Percentiles rank a stretch among this genome's conserved stretches.
Evolutionary conservation across 371 early-diverging fungal species (phyloP).

Genomic region (Batrachochytrium dendrobatidis): DNA sequence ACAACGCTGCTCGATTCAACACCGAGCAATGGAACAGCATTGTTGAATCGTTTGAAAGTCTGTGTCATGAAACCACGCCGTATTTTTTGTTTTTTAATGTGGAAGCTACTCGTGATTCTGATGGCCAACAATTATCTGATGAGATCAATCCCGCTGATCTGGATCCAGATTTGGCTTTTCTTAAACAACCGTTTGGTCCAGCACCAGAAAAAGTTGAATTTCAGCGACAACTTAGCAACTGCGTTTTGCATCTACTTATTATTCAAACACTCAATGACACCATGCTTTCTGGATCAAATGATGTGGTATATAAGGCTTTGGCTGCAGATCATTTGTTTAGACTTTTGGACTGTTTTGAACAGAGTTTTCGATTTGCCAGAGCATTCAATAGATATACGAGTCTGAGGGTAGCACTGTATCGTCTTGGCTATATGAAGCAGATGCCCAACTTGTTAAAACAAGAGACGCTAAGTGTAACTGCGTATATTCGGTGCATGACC

Average conservation of each 20-base stretch:
- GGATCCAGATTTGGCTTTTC: not conserved
- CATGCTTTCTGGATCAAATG: slow-evolving; percentile 24
- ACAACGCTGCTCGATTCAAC: slow-evolving; percentile 64
- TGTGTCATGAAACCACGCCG: slow-evolving; percentile 78
- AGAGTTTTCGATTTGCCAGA: slow-evolving; percentile 75
- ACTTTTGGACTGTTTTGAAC: slow-evolving; percentile 71
- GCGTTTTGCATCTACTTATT: slow-evolving; percentile 67
- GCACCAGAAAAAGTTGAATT: slow-evolving; percentile 55
- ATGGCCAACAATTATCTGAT: slow-evolving; percentile 2
- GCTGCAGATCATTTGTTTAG: slow-evolving; percentile 52
- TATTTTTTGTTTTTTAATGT: slow-evolving; percentile 61
- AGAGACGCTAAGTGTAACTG: slow-evolving; percentile 53
- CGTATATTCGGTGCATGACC: slow-evolving; percentile 34
- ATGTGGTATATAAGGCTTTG: slow-evolving; percentile 52
- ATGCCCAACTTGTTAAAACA: slow-evolving; percentile 84
- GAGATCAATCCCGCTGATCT: not conserved
- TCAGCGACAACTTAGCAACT: slow-evolving; percentile 68
- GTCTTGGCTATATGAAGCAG: slow-evolving; percentile 80
- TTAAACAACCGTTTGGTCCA: slow-evolving; percentile 14
- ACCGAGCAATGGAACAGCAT: slow-evolving; percentile 62
- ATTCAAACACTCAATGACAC: slow-evolving; percentile 72
- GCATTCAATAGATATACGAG: slow-evolving; percentile 73
- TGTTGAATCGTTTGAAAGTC: slow-evolving; percentile 53
- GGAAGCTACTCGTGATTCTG: not conserved
- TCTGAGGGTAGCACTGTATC: slow-evolving; percentile 71